Percentiles rank a stretch among this genome's conserved stretches.
Conservation (phyloP, 140 eudicot species). For the Stevia rebaudiana region DNA sequence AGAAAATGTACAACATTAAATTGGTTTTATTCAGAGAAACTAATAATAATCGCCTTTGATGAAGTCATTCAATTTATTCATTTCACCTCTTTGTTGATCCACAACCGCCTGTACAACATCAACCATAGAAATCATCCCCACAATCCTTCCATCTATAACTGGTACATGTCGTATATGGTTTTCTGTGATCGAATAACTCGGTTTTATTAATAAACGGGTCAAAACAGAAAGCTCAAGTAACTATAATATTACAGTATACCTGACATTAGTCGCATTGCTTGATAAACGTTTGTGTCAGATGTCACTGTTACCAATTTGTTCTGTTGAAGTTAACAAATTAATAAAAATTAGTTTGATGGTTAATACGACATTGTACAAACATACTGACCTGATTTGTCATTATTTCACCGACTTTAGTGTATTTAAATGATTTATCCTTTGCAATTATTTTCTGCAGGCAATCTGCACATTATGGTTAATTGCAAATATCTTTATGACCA, state of each 20-base stretch:
- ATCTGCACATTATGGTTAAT: slow-evolving; percentile 37
- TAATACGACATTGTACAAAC: background rate
- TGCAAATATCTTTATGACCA: background rate
- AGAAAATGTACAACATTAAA: slow-evolving; percentile 5
- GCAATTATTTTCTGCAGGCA: slow-evolving; percentile 64
- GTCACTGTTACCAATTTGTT: slow-evolving; percentile 63
- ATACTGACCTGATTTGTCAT: slow-evolving; percentile 75
- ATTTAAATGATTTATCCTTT: slow-evolving; percentile 54
- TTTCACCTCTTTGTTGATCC: slow-evolving; percentile 78
- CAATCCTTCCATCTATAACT: slow-evolving; percentile 70
- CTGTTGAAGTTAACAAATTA: slow-evolving; percentile 29
- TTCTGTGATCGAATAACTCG: slow-evolving; percentile 35
- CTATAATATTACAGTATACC: slow-evolving; percentile 29
- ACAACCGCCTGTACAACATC: slow-evolving; percentile 76
- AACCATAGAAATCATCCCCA: slow-evolving; percentile 85
- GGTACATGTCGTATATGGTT: slow-evolving; percentile 80
- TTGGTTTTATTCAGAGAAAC: slow-evolving; percentile 3
- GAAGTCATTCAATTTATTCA: slow-evolving; percentile 63
- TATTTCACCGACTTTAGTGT: slow-evolving; percentile 77
- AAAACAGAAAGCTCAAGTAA: background rate
- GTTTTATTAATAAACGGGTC: background rate
- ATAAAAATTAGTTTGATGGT: background rate
- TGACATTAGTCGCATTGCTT: slow-evolving; percentile 90
- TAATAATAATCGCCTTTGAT: slow-evolving; percentile 71
- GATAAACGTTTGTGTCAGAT: slow-evolving; percentile 68